Evolutionary conservation across 1,284 basidiomycete species (phyloP), one percentile per base, ranked within the genome.

Genomic region (Melampsora americana): DNA sequence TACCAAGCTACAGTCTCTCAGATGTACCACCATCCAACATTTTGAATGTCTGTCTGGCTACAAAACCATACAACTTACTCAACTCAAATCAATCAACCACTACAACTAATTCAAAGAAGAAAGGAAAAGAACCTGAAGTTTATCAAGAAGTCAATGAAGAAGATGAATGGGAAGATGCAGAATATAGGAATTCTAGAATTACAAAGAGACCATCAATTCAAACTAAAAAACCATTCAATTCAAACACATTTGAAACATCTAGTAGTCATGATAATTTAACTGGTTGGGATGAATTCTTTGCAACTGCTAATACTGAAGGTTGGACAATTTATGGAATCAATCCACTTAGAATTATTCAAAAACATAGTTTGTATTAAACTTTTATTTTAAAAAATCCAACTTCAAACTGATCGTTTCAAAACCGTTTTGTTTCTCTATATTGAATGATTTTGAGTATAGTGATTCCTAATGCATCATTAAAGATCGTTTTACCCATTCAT

Each of bases 261-360:
- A 16, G 14, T 56, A 42, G 39, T 53, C 1, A 62, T 59, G 30
- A 62, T 46, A 44, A 71, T 71, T 48, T 35, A 5, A 65, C 65
- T 14, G 71, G 71, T 42, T 74, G 62, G 62, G 90, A 87, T 77
- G 85, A 87, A 77, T 89, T 92, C 82, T 96, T 96, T 84, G 90
- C 92, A 0, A 86, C 90, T 61, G 88, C 92, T 16, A 92, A 91
- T 7, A 89, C 90, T 68, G 87, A 88, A 70, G 93, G 94, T 59
- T 96, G 94, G 83, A 91, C 92, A 53, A 87, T 96, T 35, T 95
- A 95, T 85, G 88, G 87, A 76, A 86, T 90, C 77, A 89, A 86
- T 82, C 93, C 94, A 12, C 86, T 95, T 65, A 86, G 87, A 77
- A 86, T 93, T 77, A 84, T 95, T 79, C 87, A 89, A 80, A 91